These are phyloP conservation scores for Fusarium sp. DNA, from an alignment of 2,329 filamentous ascomycete species.

Conservation along the genomic window DNA sequence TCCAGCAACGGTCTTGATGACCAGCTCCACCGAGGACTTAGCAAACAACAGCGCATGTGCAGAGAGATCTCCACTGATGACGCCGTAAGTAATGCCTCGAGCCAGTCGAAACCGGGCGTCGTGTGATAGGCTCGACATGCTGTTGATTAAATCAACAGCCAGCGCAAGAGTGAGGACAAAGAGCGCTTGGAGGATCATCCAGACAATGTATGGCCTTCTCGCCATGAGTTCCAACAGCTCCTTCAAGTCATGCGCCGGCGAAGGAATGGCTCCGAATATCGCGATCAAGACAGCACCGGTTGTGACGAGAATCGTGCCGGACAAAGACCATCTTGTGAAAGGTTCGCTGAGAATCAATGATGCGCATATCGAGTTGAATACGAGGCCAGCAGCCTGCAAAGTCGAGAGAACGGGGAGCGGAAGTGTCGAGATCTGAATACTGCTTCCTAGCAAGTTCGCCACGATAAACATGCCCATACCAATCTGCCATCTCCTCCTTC, in stretches of 20 bases:
- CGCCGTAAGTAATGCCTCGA: slow-evolving; percentile 87
- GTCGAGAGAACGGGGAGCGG: slow-evolving; percentile 95
- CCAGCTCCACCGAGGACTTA: slow-evolving; percentile 94
- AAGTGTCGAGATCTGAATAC: slow-evolving; percentile 96
- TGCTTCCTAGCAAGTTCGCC: slow-evolving; percentile 93
- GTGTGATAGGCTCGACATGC: slow-evolving; percentile 64
- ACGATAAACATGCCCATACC: slow-evolving; percentile 98
- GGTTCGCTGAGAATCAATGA: slow-evolving; percentile 92
- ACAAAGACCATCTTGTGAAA: slow-evolving; percentile 92
- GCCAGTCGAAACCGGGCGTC: slow-evolving; percentile 78
- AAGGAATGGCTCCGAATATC: slow-evolving; percentile 91
- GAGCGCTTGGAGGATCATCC: slow-evolving; percentile 85
- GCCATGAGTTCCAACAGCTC: slow-evolving; percentile 83
- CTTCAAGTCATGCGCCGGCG: slow-evolving; percentile 87
- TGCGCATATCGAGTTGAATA: slow-evolving; percentile 99
- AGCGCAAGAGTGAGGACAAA: slow-evolving; percentile 77
- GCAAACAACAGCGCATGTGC: slow-evolving; percentile 93
- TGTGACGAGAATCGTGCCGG: slow-evolving; percentile 89
- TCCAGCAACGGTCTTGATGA: slow-evolving; percentile 86
- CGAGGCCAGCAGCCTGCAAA: slow-evolving; percentile 92
- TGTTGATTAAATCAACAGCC: slow-evolving; percentile 67
- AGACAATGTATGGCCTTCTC: slow-evolving; percentile 81
- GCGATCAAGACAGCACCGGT: slow-evolving; percentile 91
- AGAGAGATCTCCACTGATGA: slow-evolving; percentile 91
- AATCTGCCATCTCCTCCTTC: slow-evolving; percentile 91